Conservation (phyloP, 2,329 filamentous ascomycete species). For the Aspergillus sp. region DNA sequence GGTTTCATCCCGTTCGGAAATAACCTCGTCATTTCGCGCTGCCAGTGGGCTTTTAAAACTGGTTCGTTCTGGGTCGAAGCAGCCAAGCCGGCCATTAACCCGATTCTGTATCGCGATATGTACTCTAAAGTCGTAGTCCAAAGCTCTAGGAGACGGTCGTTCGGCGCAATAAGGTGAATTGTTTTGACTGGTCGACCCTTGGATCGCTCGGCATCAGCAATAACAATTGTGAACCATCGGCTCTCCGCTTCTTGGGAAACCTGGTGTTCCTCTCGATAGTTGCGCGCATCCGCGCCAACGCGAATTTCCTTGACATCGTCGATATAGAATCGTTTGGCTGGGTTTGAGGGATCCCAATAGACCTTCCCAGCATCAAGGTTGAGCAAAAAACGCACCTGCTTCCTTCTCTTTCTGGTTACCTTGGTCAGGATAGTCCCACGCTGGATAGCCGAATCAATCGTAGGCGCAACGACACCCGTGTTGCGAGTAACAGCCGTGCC, state of each 20-base stretch:
- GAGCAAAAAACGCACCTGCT: conserved; percentile 72
- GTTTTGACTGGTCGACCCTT: conserved; percentile 71
- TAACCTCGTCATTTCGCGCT: conserved; percentile 73
- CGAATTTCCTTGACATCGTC: conserved; percentile 94
- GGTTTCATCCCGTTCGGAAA: conserved; percentile 44
- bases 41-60: conserved; percentile 82
- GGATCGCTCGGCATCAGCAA: conserved; percentile 73
- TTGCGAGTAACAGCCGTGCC: conserved; percentile 33
- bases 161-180: conserved; percentile 82
- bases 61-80: conserved; percentile 73
- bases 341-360: conserved; percentile 77
- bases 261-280: conserved; percentile 82
- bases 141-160: conserved; percentile 67
- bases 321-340: conserved; percentile 84
- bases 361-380: conserved; percentile 84
- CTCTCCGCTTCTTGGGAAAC: conserved; percentile 66
- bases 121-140: conserved; percentile 85
- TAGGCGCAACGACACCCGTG: conserved; percentile 55
- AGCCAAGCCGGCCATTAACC: conserved; percentile 85
- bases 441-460: conserved; percentile 73
- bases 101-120: conserved; percentile 81
- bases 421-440: conserved; percentile 78
- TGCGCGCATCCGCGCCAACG: conserved; percentile 76
- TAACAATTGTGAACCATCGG: conserved; percentile 88
- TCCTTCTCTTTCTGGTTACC: conserved; percentile 78